phyloP scores from a whole-genome alignment of 2,329 filamentous ascomycete genomes.

The Diaporthe helianthi region DNA sequence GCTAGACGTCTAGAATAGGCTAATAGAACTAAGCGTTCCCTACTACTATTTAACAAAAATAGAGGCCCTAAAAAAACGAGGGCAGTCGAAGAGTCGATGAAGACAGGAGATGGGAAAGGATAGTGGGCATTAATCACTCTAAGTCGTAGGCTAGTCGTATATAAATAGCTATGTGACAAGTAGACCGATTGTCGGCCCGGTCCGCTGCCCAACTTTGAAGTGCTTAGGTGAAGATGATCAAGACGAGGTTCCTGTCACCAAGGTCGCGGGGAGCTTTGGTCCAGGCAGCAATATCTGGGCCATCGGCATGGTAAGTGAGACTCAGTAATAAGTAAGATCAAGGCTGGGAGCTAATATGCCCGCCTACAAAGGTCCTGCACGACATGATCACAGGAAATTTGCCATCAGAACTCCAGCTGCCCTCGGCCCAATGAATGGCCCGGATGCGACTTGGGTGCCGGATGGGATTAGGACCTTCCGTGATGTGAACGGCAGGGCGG shows the following conservation, averaged over 20 bases:
- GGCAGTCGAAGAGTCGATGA: no score
- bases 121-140: no score
- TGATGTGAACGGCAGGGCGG: background rate
- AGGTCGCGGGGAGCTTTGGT: conserved; percentile 10
- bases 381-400: background rate
- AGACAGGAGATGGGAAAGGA: no score
- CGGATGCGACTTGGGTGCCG: background rate
- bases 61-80: no score
- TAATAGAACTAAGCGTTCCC: no score
- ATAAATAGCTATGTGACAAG: no score
- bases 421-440: background rate
- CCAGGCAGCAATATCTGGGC: conserved; percentile 2
- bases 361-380: background rate
- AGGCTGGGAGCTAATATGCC: background rate
- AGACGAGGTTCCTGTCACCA: background rate
- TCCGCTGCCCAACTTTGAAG: no score
- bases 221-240: no score
- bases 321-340: background rate
- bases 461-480: background rate
- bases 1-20: no score
- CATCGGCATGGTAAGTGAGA: conserved; percentile 4
- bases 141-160: no score
- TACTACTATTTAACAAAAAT: no score
- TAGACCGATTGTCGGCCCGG: no score
- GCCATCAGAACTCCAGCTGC: background rate